Evolutionary conservation across 768 basidiomycete species (phyloP), one percentile per base, ranked within the genome.

Genomic region (Kwoniella sp.): DNA sequence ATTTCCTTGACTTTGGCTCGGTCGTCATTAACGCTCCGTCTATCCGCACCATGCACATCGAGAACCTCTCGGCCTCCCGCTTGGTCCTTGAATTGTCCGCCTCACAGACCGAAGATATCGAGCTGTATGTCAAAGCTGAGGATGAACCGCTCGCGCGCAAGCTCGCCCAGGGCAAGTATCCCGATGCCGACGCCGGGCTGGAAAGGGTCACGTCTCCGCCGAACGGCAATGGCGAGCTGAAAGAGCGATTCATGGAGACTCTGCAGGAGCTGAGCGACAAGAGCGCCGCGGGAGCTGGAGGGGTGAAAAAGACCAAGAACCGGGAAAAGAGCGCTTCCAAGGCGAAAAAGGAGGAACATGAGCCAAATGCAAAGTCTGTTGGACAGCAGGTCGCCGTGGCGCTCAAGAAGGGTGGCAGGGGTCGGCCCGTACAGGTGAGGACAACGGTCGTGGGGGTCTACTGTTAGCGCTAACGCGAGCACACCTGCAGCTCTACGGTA

Each of bases 241-340:
- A 72, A 43, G 72, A 73, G 50, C 50, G 70, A 23, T 70, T 73
- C 50, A 69, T 73, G 56, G 72, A 73, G 50, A 62, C 67, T 19
- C 47, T 73, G 41, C 56, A 57, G 12, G 61, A 67, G 42, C 20
- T 62, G 8, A 48, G 49, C 23, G 31, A 27, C 15, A 55, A 42
- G 33, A 37, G 42, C 15, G 25, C 45, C 14, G 41, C 32, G 9
- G 40, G 46, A n/a, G 47, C 42, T 14, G 39, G 48, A 7, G 28
- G 27, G 12, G 23, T 31, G 17, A 40, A 31, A 10, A 53, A 53
- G n/a, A 50, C 12, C 12, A 46, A 41, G 32, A 31, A 12, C n/a
- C 42, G 47, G 42, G 59, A 56, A 25, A 69, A 67, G 43, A 57
- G 41, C 31, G 40, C 22, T 11, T 26, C 43, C 1, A 45, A 41